Evolutionary conservation across 257 asterid species (phyloP).

Genomic region (Echites panduratus): DNA sequence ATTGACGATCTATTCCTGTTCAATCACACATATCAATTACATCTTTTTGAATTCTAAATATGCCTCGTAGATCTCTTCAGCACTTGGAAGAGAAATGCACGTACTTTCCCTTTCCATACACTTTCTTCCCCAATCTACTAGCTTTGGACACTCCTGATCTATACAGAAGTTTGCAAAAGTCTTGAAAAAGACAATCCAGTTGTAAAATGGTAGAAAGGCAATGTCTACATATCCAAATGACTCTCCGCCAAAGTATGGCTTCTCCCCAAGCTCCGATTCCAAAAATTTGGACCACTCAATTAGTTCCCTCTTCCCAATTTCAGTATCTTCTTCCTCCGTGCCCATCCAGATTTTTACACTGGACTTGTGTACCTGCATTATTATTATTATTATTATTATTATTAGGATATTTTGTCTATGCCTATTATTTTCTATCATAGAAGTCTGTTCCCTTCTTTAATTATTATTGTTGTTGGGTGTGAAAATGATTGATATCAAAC

Average conservation of each 20-base stretch:
- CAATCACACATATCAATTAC: background rate
- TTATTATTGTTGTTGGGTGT: no score
- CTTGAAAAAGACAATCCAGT: conserved; percentile 14
- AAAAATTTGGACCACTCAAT: conserved; percentile 8
- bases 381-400: no score
- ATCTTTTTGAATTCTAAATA: background rate
- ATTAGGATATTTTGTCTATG: no score
- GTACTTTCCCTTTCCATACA: conserved; percentile 6
- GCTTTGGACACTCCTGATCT: conserved; percentile 15
- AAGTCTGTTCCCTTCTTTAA: no score
- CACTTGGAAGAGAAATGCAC: background rate
- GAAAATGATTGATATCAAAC: no score
- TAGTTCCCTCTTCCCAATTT: conserved; percentile 8
- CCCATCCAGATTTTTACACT: conserved; percentile 10
- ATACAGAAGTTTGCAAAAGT: conserved; percentile 9
- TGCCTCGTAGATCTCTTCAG: background rate
- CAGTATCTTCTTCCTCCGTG: conserved; percentile 14
- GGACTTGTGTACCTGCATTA: background rate
- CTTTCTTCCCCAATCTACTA: conserved; percentile 14
- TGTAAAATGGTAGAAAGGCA: conserved; percentile 10
- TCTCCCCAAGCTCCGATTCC: conserved; percentile 12
- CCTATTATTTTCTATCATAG: no score
- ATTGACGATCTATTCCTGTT: background rate
- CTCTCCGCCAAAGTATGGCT: conserved; percentile 18
- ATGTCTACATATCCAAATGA: conserved; percentile 18